A percentile compares a stretch with the other conserved stretches of the same genome.
Evolutionary conservation across 257 asterid genomes (phyloP).

Genomic region (Rubia yunnanensis): DNA sequence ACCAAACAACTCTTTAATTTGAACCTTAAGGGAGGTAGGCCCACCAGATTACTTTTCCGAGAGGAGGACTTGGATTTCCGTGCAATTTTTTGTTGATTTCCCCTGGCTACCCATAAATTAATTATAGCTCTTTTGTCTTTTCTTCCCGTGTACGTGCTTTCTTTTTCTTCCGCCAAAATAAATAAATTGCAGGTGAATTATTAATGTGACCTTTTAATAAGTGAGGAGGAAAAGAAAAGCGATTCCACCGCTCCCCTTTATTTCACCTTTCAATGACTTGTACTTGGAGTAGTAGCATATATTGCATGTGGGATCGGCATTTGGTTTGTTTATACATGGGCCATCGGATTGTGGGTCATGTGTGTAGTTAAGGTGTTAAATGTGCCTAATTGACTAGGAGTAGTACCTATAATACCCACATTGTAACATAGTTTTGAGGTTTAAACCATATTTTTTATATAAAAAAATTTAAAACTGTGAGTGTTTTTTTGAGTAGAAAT

Average conservation of each 20-base stretch:
- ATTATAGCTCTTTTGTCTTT: not conserved
- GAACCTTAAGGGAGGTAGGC: not conserved
- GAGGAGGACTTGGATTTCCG: not conserved
- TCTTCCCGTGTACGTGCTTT: not conserved
- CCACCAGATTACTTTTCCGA: not conserved
- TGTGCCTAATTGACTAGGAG: no score
- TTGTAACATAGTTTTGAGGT: no score
- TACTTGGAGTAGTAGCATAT: not conserved
- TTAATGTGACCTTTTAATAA: not conserved
- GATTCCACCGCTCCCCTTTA: not conserved
- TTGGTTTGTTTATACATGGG: not conserved
- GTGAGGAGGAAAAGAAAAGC: not conserved
- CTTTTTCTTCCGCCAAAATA: not conserved
- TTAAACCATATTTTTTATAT: no score
- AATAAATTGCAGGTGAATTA: not conserved
- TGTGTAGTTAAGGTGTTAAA: not conserved
- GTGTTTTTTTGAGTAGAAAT: no score
- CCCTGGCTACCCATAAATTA: not conserved
- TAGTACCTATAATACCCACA: no score
- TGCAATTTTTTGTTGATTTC: conserved; percentile 12
- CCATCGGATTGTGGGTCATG: not conserved
- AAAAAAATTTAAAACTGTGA: no score
- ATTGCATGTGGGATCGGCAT: not conserved
- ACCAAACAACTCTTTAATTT: no score
- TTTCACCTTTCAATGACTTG: not conserved